Conservation (phyloP, 2,329 filamentous ascomycete species). For the Aspergillus phoenicis region DNA sequence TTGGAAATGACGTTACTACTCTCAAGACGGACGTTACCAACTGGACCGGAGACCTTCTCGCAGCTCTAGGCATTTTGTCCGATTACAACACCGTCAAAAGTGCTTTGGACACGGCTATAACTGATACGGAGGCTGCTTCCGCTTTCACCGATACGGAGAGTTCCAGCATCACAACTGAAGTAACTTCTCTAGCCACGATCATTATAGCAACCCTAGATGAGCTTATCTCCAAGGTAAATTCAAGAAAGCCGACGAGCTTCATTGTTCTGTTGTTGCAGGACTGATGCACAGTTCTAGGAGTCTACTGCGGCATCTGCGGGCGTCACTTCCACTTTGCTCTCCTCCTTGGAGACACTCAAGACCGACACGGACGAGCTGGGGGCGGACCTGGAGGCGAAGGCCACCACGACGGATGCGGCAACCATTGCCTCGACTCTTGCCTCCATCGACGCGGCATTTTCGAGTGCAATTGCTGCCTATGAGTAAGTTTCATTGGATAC, state of each 20-base stretch:
- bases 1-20: not conserved
- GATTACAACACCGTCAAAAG: conserved; percentile 6
- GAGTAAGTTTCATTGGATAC: not conserved
- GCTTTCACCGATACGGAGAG: not conserved
- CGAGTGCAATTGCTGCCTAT: conserved; percentile 3
- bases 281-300: not conserved
- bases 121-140: not conserved
- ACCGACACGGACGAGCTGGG: not conserved
- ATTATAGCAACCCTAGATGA: not conserved
- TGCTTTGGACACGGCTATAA: conserved; percentile 1
- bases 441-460: not conserved
- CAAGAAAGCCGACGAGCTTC: no score
- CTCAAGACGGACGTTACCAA: not conserved
- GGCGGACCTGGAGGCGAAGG: conserved; percentile 1
- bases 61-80: not conserved
- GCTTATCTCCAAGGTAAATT: not conserved
- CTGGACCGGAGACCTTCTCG: not conserved
- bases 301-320: not conserved
- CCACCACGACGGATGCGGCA: not conserved
- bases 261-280: not conserved
- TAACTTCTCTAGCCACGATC: not conserved
- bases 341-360: not conserved
- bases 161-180: not conserved
- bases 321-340: not conserved
- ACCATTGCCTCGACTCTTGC: not conserved